A percentile compares a stretch with the other conserved stretches of the same genome.
These are phyloP conservation scores for Amanita polypyramis DNA, from an alignment of 768 basidiomycete genomes.

Conservation along the genomic window DNA sequence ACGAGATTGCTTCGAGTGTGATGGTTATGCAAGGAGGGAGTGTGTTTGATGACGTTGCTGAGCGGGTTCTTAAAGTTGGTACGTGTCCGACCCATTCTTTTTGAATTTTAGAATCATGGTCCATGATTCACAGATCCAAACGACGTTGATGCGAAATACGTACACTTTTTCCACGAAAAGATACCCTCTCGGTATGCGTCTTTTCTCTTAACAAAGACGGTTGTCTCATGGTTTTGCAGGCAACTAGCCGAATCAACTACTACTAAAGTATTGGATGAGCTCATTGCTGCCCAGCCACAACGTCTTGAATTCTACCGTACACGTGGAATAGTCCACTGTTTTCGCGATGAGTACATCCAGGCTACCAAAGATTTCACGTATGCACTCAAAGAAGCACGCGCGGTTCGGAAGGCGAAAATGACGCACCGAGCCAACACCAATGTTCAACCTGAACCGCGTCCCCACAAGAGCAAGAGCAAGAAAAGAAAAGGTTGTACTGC, in stretches of 20 bases:
- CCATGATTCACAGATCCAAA: constrained; percentile 44
- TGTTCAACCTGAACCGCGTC: constrained; percentile 21
- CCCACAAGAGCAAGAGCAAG: constrained; percentile 24
- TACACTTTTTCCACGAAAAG: constrained; percentile 92
- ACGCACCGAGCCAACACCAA: constrained; percentile 36
- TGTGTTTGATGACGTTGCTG: constrained; percentile 88
- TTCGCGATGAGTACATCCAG: constrained; percentile 69
- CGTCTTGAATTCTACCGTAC: constrained; percentile 80
- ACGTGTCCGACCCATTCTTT: constrained; percentile 10
- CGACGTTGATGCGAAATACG: constrained; percentile 75
- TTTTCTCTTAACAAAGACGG: not conserved
- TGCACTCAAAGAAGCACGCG: constrained; percentile 69
- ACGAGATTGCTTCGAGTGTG: constrained; percentile 88
- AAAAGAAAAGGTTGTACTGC: constrained; percentile 40
- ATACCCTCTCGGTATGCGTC: constrained; percentile 74
- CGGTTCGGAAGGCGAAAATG: constrained; percentile 52
- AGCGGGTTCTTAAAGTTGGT: constrained; percentile 65
- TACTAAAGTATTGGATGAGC: constrained; percentile 66
- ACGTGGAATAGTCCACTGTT: constrained; percentile 84
- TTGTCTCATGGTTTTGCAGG: constrained; percentile 26
- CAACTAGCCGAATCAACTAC: constrained; percentile 81
- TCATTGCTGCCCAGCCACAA: constrained; percentile 66
- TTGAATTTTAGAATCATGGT: not conserved
- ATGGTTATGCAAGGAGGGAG: constrained; percentile 95
- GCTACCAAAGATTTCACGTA: constrained; percentile 77